Base-by-base conservation (phyloP, 163 green algal genomes). In the Chlamydomonas reinhardtii region DNA sequence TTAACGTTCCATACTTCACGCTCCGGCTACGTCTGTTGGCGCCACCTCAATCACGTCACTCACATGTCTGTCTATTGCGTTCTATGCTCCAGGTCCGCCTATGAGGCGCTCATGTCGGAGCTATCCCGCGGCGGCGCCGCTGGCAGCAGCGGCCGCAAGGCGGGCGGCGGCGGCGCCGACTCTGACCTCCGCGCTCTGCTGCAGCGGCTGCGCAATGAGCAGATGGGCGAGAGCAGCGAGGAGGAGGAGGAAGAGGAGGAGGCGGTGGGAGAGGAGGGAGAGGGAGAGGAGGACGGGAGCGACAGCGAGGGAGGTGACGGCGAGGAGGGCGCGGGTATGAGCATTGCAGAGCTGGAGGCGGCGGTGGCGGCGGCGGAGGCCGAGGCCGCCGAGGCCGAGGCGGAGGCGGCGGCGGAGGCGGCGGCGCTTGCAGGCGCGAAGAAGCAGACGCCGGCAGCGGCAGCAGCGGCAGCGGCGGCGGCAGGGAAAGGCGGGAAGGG, bases 61-160 rank as follows among this genome's bases (percentile, higher is more conserved):
- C n/a, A n/a, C n/a, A n/a, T n/a, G n/a, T n/a, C n/a, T n/a, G n/a
- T n/a, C n/a, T n/a, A n/a, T n/a, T n/a, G n/a, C n/a, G n/a, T n/a
- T n/a, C n/a, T n/a, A n/a, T n/a, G n/a, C n/a, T n/a, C n/a, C 74
- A 85, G 86, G 76, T 80, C 80, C 2, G 85, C 89, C 0, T 94
- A 94, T 59, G 65, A 82, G 17, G 73, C 73, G 1, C 71, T 94
- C 6, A 81, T 94, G 56, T 80, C 86, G 12, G 86, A 92, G 80
- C 73, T 91, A 56, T 59, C 68, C 0, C 76, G 65, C 4, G 61
- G 72, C 32, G 48, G 39, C 29, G 29, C 39, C 22, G 78, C 73
- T 17, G 35, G 31, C n/a, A n/a, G n/a, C n/a, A n/a, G n/a, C 25
- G 4, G 78, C 32, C 66, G 79, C 68, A 56, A 34, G 1, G 52